phyloP scores from a whole-genome alignment of 1,284 basidiomycete genomes.

The Ustanciosporium gigantosporum region DNA sequence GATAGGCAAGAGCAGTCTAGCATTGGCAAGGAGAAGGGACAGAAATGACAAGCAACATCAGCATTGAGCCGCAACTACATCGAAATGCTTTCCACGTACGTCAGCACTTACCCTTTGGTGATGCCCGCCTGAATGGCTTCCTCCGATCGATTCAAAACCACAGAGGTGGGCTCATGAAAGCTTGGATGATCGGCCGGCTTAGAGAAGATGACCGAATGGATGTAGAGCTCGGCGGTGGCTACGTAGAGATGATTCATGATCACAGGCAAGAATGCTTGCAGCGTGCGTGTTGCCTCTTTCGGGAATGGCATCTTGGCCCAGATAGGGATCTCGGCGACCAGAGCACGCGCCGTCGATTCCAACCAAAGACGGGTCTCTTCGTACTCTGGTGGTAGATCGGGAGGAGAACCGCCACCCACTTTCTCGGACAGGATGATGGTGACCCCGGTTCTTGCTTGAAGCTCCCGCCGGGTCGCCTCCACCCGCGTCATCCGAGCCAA shows the following conservation, averaged over 20 bases:
- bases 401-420: slow-evolving; percentile 12
- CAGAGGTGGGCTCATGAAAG: slow-evolving; percentile 20
- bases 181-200: slow-evolving; percentile 32
- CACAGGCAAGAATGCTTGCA: slow-evolving; percentile 18
- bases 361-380: slow-evolving; percentile 33
- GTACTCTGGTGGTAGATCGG: slow-evolving; percentile 27
- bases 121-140: slow-evolving; percentile 33
- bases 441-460: slow-evolving; percentile 20
- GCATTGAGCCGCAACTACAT: too few species aligned
- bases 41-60: too few species aligned
- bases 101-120: too few species aligned
- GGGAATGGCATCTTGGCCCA: slow-evolving; percentile 34
- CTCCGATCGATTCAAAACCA: slow-evolving; percentile 23
- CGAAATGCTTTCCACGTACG: too few species aligned
- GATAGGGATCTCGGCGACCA: slow-evolving; percentile 29
- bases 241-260: slow-evolving; percentile 38
- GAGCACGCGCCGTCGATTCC: slow-evolving; percentile 23
- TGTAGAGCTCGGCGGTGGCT: slow-evolving; percentile 31
- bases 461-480: slow-evolving; percentile 24
- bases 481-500: slow-evolving; percentile 33
- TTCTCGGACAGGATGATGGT: slow-evolving; percentile 31
- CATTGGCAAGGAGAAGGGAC: too few species aligned
- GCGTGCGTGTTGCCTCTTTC: slow-evolving; percentile 16
- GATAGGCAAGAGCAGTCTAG: slow-evolving; percentile 19
- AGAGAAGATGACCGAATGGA: slow-evolving; percentile 35